Evolutionary conservation across 305 asterid species (phyloP).

Genomic region (Fraxinus xanthoxyloides): DNA sequence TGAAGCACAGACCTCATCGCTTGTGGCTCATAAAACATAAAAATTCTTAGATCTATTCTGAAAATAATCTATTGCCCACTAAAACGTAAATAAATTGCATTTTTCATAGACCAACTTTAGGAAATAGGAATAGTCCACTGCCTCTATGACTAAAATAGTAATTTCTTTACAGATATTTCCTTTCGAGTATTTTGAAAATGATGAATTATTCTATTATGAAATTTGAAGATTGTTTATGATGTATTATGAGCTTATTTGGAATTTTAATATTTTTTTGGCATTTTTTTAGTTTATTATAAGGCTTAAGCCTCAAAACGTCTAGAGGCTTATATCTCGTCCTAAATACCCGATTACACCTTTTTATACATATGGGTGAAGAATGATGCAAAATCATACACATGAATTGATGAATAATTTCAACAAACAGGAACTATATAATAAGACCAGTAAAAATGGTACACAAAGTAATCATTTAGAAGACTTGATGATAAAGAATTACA

Average conservation of each 20-base stretch:
- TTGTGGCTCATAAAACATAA: neutral
- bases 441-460: slow-evolving; percentile 18
- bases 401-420: neutral
- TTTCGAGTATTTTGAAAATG: neutral
- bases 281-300: neutral
- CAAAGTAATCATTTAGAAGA: slow-evolving; percentile 16
- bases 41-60: neutral
- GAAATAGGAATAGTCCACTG: neutral
- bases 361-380: neutral
- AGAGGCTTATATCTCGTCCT: neutral
- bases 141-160: neutral
- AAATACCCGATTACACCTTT: neutral
- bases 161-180: neutral
- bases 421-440: slow-evolving; percentile 4
- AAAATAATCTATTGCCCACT: neutral
- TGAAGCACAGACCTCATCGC: neutral
- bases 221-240: neutral
- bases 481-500: slow-evolving; percentile 6
- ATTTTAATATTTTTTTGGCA: neutral
- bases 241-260: neutral
- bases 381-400: neutral
- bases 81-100: neutral
- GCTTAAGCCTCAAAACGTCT: neutral
- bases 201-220: neutral
- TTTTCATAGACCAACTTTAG: neutral